Base-by-base conservation (phyloP, 495 filamentous ascomycete species). In the Aspergillus haitiensis region DNA sequence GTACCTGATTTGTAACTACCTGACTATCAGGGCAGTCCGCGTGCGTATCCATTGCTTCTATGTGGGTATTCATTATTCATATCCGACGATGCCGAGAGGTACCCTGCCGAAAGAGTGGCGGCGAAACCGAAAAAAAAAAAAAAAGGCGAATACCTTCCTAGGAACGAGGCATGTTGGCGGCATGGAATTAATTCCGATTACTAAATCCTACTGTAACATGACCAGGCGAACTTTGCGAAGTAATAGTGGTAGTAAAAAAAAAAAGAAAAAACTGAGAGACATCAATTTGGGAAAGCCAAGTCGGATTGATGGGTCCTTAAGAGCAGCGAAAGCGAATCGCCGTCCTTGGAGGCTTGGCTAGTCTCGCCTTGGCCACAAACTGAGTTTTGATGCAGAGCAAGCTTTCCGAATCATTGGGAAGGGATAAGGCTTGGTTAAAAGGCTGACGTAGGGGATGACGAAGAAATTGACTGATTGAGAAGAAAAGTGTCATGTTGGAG, bases 291-390 rank as follows among this genome's bases (percentile, higher is more conserved):
- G 6, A n/a, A 9, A 10, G 44, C 44, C 44, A 47, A 47, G 44
- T 47, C n/a, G 15, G 44, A 15, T 18, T 47, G 44, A 47, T 15
- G 44, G 44, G 44, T 16, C 44, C 44, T 6, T 47, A 5, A 18
- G 44, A 10, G n/a, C 27, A 47, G 31, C 42, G 42, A 48, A 45
- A 31, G 15, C 37, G 32, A 44, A 44, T 31, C 13, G 11, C 42
- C 18, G 27, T 11, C 10, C 15, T 16, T 15, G 44, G 3, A 35
- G 18, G 47, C 32, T 34, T 13, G n/a, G 44, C 42, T 48, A 56
- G 27, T 15, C 42, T 10, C 15, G 44, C 13, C 55, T 56, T 48
- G 55, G 55, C 55, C 27, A 18, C 44, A 18, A 18, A 35, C 21
- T 48, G 16, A 11, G 52, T 45, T 31, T 48, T 47, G 6, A 6